Conservation (phyloP, 192 early-diverging fungal genomes). For the Phycomyces nitens region DNA sequence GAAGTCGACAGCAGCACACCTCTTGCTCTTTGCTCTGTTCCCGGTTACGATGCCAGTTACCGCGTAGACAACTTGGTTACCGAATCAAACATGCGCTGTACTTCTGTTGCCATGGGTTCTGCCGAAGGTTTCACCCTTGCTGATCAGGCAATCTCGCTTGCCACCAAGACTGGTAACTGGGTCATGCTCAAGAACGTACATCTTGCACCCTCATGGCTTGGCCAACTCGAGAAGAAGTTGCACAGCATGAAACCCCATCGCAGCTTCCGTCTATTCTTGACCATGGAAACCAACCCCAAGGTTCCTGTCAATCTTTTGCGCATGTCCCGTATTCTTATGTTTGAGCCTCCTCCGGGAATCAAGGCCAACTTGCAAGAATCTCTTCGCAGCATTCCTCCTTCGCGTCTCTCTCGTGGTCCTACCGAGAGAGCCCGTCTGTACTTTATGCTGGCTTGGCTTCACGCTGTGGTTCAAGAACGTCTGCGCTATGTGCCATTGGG, state of each 20-base stretch:
- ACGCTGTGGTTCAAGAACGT: conserved; percentile 92
- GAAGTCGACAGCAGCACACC: conserved; percentile 77
- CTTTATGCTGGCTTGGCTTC: conserved; percentile 96
- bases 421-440: conserved; percentile 85
- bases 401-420: conserved; percentile 62
- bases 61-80: conserved; percentile 87
- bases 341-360: conserved; percentile 94
- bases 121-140: conserved; percentile 89
- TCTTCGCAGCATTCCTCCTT: conserved; percentile 60
- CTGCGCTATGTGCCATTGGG: conserved; percentile 95
- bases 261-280: conserved; percentile 93
- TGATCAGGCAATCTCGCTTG: conserved; percentile 82
- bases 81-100: conserved; percentile 54
- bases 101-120: conserved; percentile 96
- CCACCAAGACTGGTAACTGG: conserved; percentile 85
- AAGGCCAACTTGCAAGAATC: conserved; percentile 89
- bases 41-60: conserved; percentile 95
- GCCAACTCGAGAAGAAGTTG: conserved; percentile 92
- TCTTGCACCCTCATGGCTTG: conserved; percentile 88
- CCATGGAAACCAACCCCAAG: conserved; percentile 96
- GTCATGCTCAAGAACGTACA: conserved; percentile 99
- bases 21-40: conserved; percentile 86
- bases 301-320: conserved; percentile 92
- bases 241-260: conserved; percentile 79
- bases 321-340: conserved; percentile 87